These are phyloP conservation scores for Arabidopsis suecica DNA, from an alignment of 345 rosid genomes.

Conservation along the genomic window DNA sequence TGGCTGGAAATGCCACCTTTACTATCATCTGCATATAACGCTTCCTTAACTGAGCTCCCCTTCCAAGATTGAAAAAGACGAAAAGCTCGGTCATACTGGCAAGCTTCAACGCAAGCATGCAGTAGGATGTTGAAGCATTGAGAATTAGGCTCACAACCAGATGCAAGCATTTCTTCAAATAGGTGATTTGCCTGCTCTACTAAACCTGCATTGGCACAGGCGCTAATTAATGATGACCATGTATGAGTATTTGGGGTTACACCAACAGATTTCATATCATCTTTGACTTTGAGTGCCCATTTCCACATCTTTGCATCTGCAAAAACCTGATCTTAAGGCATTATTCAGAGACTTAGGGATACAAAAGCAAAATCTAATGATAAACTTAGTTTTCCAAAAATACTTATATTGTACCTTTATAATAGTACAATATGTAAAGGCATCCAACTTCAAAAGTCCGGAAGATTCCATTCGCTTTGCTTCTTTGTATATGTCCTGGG, in stretches of 20 bases:
- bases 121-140: constrained; percentile 84
- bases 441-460: constrained; percentile 73
- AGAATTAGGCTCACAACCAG: constrained; percentile 86
- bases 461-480: constrained; percentile 72
- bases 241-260: constrained; percentile 75
- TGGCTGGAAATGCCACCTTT: constrained; percentile 26
- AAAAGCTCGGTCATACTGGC: constrained; percentile 91
- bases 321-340: constrained; percentile 61
- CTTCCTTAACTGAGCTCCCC: constrained; percentile 48
- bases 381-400: constrained; percentile 7
- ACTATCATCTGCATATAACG: constrained; percentile 40
- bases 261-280: constrained; percentile 79
- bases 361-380: constrained; percentile 4
- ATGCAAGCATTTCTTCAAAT: constrained; percentile 81
- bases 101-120: constrained; percentile 91
- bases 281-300: constrained; percentile 83
- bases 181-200: constrained; percentile 78
- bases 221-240: constrained; percentile 94
- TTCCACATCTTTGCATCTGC: constrained; percentile 93
- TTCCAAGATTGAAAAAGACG: constrained; percentile 81
- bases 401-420: constrained; percentile 63
- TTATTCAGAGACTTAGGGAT: constrained; percentile 23
- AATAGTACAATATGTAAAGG: constrained; percentile 89
- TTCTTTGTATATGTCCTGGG: constrained; percentile 79
- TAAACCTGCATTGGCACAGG: constrained; percentile 87